These are phyloP conservation scores for Myxozyma geophila DNA, from an alignment of 805 yeast species.

Conservation along the genomic window DNA sequence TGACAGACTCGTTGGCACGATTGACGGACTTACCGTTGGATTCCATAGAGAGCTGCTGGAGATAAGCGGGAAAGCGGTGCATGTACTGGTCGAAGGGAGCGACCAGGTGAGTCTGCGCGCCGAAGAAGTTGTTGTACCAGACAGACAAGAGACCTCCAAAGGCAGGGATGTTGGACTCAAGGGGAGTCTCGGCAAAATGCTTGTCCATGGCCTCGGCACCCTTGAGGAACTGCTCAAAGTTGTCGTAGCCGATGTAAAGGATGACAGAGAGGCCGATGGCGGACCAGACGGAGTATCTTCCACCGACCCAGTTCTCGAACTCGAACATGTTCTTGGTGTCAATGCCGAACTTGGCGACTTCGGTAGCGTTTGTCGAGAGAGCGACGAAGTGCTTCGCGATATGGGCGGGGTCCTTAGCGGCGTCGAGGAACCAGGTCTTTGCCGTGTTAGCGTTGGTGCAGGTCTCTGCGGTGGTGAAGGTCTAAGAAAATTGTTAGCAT, in stretches of 20 bases:
- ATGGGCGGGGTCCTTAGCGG: slow-evolving; percentile 67
- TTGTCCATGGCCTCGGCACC: slow-evolving; percentile 98
- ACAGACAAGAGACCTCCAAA: slow-evolving; percentile 92
- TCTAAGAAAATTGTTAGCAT: slow-evolving; percentile 53
- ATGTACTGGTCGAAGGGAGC: slow-evolving; percentile 99
- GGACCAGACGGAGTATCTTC: slow-evolving; percentile 99
- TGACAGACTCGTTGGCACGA: slow-evolving; percentile 86
- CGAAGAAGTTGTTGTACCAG: slow-evolving; percentile 98
- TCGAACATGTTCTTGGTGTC: slow-evolving; percentile 99
- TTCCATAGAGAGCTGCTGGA: slow-evolving; percentile 98
- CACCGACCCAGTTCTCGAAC: slow-evolving; percentile 99
- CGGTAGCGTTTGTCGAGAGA: slow-evolving; percentile 87
- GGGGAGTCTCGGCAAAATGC: slow-evolving; percentile 82
- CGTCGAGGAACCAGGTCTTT: slow-evolving; percentile 86
- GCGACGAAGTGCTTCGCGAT: slow-evolving; percentile 98
- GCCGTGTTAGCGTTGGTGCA: slow-evolving; percentile 95
- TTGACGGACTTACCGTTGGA: slow-evolving; percentile 98
- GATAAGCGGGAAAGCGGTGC: slow-evolving; percentile 98
- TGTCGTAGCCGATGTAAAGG: slow-evolving; percentile 91
- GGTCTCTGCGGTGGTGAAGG: slow-evolving; percentile 99
- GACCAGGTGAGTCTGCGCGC: slow-evolving; percentile 97
- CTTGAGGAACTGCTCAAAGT: slow-evolving; percentile 86
- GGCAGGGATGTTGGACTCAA: slow-evolving; percentile 89
- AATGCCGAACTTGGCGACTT: slow-evolving; percentile 93
- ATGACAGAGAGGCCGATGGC: slow-evolving; percentile 97